Conservation (phyloP, 2,329 filamentous ascomycete species). For the Cercospora beticola region DNA sequence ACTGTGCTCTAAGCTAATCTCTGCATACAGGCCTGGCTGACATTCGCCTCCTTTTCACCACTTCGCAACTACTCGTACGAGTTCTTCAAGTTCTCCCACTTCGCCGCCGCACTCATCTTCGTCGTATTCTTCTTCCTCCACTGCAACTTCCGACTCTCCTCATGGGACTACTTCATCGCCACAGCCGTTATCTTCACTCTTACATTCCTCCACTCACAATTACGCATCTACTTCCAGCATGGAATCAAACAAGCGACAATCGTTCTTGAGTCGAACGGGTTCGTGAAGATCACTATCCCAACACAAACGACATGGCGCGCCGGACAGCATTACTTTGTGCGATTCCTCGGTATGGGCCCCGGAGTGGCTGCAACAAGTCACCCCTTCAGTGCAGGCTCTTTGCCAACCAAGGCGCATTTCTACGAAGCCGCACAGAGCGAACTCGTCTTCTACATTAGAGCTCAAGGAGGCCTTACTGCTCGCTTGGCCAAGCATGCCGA, state of each 20-base stretch:
- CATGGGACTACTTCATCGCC: slow-evolving; percentile 61
- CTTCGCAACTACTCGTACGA: slow-evolving; percentile 59
- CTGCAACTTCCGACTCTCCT: slow-evolving; percentile 56
- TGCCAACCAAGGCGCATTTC: slow-evolving; percentile 37
- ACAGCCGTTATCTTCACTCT: slow-evolving; percentile 54
- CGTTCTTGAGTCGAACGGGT: slow-evolving; percentile 41
- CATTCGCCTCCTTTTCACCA: slow-evolving; percentile 53
- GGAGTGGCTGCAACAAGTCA: slow-evolving; percentile 49
- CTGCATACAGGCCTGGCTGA: slow-evolving; percentile 47
- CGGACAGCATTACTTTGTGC: slow-evolving; percentile 58
- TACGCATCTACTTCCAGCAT: slow-evolving; percentile 52
- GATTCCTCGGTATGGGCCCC: slow-evolving; percentile 50
- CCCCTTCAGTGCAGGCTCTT: slow-evolving; percentile 58
- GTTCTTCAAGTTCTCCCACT: slow-evolving; percentile 61
- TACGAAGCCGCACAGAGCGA: slow-evolving; percentile 35
- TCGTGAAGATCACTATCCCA: slow-evolving; percentile 48
- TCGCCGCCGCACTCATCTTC: slow-evolving; percentile 54
- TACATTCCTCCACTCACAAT: slow-evolving; percentile 48
- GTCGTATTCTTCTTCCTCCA: slow-evolving; percentile 62
- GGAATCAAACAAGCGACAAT: slow-evolving; percentile 51
- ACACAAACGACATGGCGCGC: slow-evolving; percentile 50
- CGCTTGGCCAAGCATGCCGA: slow-evolving; percentile 41
- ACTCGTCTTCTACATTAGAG: slow-evolving; percentile 56
- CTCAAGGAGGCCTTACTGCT: slow-evolving; percentile 52
- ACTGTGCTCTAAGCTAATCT: too few species aligned